Evolutionary conservation across 208 protist genomes (phyloP).

Genomic region (Trypanosomatidae sp.): DNA sequence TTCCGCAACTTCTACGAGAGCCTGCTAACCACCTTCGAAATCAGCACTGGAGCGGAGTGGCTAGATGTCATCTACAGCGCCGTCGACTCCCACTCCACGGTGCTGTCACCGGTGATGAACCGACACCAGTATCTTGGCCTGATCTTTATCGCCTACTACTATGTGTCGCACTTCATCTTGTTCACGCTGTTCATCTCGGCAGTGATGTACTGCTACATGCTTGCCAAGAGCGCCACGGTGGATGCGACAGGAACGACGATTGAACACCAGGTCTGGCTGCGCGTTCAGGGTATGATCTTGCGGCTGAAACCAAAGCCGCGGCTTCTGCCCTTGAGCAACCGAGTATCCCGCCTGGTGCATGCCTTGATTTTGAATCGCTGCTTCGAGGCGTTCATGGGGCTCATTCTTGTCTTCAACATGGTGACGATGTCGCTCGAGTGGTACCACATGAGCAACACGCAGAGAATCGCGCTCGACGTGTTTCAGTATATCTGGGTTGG

Average conservation of each 20-base stretch:
- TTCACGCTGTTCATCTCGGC: slow-evolving; percentile 90
- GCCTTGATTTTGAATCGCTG: slow-evolving; percentile 38
- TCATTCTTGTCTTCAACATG: slow-evolving; percentile 78
- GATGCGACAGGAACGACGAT: slow-evolving; percentile 63
- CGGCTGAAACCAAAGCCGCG: slow-evolving; percentile 50
- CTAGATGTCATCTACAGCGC: slow-evolving; percentile 82
- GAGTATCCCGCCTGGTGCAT: slow-evolving; percentile 59
- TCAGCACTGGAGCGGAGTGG: slow-evolving; percentile 91
- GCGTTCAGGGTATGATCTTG: slow-evolving; percentile 77
- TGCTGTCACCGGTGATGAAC: slow-evolving; percentile 47
- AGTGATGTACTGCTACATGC: slow-evolving; percentile 90
- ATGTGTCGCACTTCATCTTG: slow-evolving; percentile 86
- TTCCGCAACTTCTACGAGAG: slow-evolving; percentile 92
- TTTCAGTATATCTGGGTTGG: slow-evolving; percentile 87
- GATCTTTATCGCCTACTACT: slow-evolving; percentile 92
- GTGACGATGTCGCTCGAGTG: slow-evolving; percentile 88
- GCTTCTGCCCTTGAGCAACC: slow-evolving; percentile 62
- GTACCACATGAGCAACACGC: slow-evolving; percentile 61
- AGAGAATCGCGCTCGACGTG: slow-evolving; percentile 46
- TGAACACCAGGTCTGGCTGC: slow-evolving; percentile 80
- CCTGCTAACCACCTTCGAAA: slow-evolving; percentile 88
- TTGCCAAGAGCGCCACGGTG: slow-evolving; percentile 62
- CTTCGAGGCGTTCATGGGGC: slow-evolving; percentile 74
- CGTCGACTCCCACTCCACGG: slow-evolving; percentile 68
- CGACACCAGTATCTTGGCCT: slow-evolving; percentile 72